Percentiles rank a stretch among this genome's conserved stretches.
Evolutionary conservation across 306 rosid species (phyloP).

Genomic region (Sphenostylis stenocarpa): DNA sequence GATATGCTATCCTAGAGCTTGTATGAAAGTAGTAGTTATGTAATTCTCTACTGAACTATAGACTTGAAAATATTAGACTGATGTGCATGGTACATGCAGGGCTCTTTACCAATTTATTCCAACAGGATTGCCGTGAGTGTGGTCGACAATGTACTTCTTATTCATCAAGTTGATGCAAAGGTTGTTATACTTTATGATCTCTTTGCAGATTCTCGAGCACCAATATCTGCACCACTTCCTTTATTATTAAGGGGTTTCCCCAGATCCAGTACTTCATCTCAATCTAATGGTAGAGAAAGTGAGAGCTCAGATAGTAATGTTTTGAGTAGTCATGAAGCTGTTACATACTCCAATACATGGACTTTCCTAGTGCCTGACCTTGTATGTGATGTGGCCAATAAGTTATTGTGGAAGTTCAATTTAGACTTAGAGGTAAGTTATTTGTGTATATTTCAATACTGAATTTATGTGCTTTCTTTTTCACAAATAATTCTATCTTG

Average conservation of each 20-base stretch:
- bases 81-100: constrained; percentile 63
- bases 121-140: constrained; percentile 83
- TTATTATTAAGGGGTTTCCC: constrained; percentile 79
- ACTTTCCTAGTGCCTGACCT: constrained; percentile 85
- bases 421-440: constrained; percentile 78
- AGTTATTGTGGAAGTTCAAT: constrained; percentile 79
- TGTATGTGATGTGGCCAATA: constrained; percentile 70
- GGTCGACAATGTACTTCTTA: constrained; percentile 90
- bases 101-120: constrained; percentile 93
- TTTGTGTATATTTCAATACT: constrained; percentile 18
- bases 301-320: constrained; percentile 51
- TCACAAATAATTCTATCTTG: constrained; percentile 31
- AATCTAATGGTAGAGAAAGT: constrained; percentile 60
- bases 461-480: constrained; percentile 15
- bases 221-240: constrained; percentile 98
- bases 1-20: constrained; percentile 21
- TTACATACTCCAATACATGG: constrained; percentile 75
- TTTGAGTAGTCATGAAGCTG: constrained; percentile 54
- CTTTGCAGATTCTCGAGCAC: constrained; percentile 83
- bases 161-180: constrained; percentile 97
- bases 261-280: constrained; percentile 53
- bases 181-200: constrained; percentile 93
- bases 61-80: constrained; percentile 18
- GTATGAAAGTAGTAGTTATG: constrained; percentile 21
- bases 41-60: constrained; percentile 9